Evolutionary conservation across 495 filamentous ascomycete genomes (phyloP).

Genomic region (Cetradonia linearis): DNA sequence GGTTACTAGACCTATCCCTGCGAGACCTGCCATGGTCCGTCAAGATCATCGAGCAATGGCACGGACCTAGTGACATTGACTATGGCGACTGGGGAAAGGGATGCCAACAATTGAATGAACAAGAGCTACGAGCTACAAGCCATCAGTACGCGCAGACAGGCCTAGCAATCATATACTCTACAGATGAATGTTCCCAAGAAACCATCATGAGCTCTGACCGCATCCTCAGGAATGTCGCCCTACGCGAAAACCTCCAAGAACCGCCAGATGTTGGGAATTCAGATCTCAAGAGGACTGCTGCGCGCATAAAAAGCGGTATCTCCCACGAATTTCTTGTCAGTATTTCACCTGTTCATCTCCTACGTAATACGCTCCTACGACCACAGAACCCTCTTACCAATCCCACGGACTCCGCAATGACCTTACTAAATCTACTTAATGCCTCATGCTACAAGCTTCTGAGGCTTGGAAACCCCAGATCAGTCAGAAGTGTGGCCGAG

Average conservation of each 20-base stretch:
- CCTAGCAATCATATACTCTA: constrained; percentile 62
- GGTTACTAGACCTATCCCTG: constrained; percentile 59
- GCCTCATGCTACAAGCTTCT: constrained; percentile 57
- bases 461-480: constrained; percentile 47
- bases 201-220: constrained; percentile 52
- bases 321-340: constrained; percentile 31
- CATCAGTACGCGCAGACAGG: constrained; percentile 60
- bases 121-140: constrained; percentile 44
- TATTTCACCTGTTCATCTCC: constrained; percentile 38
- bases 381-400: constrained; percentile 56
- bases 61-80: constrained; percentile 71
- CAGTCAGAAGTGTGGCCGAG: constrained; percentile 49
- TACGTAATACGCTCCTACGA: constrained; percentile 48
- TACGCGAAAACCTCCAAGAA: constrained; percentile 50
- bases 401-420: constrained; percentile 48
- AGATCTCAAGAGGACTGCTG: constrained; percentile 25
- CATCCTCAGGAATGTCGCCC: constrained; percentile 50
- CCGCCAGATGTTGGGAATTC: constrained; percentile 29
- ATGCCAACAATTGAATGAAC: constrained; percentile 38
- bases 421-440: constrained; percentile 57
- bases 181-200: constrained; percentile 46
- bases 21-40: constrained; percentile 42
- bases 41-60: constrained; percentile 61
- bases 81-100: constrained; percentile 55
- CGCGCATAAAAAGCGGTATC: not conserved